These are phyloP conservation scores for Saturnispora sanitii DNA, from an alignment of 805 yeast species.

Conservation along the genomic window DNA sequence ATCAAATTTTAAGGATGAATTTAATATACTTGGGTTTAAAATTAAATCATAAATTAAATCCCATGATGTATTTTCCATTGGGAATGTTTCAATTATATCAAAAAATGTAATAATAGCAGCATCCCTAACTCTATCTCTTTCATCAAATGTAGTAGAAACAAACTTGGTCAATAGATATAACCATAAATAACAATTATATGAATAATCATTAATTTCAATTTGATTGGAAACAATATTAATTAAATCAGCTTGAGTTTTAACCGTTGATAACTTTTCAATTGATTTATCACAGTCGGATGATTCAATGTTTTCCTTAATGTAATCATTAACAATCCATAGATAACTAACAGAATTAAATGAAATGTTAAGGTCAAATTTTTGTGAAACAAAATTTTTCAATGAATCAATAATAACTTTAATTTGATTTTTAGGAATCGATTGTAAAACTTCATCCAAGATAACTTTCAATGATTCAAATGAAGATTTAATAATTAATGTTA, in stretches of 20 bases:
- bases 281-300: not conserved
- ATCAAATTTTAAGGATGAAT: not conserved
- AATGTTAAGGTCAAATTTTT: conserved; percentile 66
- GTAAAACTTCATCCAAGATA: conserved; percentile 77
- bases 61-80: conserved; percentile 54
- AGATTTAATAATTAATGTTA: conserved; percentile 44
- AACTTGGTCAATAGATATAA: conserved; percentile 51
- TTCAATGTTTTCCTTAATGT: conserved; percentile 34
- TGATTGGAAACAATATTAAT: conserved; percentile 9
- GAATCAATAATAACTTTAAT: conserved; percentile 61
- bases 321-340: conserved; percentile 87
- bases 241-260: conserved; percentile 19
- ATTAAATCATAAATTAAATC: conserved; percentile 53
- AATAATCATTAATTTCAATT: conserved; percentile 16
- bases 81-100: conserved; percentile 68
- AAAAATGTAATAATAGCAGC: conserved; percentile 87
- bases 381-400: conserved; percentile 60
- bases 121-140: conserved; percentile 72
- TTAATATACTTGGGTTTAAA: conserved; percentile 40
- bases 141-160: conserved; percentile 53
- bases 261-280: not conserved
- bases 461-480: conserved; percentile 79
- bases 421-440: conserved; percentile 56
- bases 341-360: conserved; percentile 87
- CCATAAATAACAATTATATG: conserved; percentile 42